These are phyloP conservation scores for Mycena belliarum DNA, from an alignment of 768 basidiomycete species.

Conservation along the genomic window DNA sequence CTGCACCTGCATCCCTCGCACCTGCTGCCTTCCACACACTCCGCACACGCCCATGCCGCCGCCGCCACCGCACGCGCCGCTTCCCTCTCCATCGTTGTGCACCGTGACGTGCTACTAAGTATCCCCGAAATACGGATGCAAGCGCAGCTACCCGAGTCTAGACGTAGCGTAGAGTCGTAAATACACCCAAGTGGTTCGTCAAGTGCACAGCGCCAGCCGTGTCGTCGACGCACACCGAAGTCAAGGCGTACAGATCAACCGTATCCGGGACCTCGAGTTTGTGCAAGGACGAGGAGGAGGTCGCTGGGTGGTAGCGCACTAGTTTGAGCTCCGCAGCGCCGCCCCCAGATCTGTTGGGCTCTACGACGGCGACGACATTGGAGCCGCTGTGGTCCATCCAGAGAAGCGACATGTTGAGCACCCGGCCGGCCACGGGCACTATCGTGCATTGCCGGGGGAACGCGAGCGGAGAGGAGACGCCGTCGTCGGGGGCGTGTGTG, in stretches of 20 bases:
- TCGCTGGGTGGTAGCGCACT: conserved; percentile 15
- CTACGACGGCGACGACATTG: conserved; percentile 1
- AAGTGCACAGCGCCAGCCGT: conserved; percentile 11
- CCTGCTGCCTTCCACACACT: too few species aligned
- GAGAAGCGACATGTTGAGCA: background rate
- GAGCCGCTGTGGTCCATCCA: conserved; percentile 20
- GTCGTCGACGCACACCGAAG: conserved; percentile 9
- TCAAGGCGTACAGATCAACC: background rate
- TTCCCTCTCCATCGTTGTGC: too few species aligned
- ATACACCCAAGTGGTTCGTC: background rate
- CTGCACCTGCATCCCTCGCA: too few species aligned
- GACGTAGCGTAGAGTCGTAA: conserved; percentile 8
- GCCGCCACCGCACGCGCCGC: too few species aligned
- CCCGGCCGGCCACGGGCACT: background rate
- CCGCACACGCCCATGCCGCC: too few species aligned
- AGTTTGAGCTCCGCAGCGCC: background rate
- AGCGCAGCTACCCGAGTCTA: background rate
- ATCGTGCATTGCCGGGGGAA: background rate
- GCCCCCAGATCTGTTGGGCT: background rate
- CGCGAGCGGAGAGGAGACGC: conserved; percentile 4
- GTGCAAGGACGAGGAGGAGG: conserved; percentile 2
- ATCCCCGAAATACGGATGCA: too few species aligned
- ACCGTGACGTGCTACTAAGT: too few species aligned
- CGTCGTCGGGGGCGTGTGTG: conserved; percentile 5
- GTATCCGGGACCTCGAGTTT: background rate